These are phyloP conservation scores for Aspergillus diversus DNA, from an alignment of 495 filamentous ascomycete species.

Conservation along the genomic window DNA sequence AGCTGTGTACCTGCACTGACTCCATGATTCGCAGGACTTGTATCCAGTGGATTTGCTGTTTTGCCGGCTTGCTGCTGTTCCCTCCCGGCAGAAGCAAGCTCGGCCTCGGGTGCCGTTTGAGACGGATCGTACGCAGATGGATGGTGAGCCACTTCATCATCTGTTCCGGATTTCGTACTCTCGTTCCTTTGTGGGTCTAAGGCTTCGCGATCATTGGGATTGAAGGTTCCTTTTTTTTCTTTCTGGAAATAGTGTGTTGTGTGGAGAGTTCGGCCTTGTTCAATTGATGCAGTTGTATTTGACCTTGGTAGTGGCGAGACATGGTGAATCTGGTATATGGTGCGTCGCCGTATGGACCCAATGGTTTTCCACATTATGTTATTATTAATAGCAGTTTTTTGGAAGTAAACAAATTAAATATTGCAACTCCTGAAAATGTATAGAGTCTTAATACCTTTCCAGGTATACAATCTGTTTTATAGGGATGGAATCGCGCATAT, in stretches of 20 bases:
- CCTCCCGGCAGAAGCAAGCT: not conserved
- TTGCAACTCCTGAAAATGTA: too few species aligned
- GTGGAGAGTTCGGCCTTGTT: too few species aligned
- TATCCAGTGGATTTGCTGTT: not conserved
- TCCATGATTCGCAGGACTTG: not conserved
- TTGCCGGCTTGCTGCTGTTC: not conserved
- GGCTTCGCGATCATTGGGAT: not conserved
- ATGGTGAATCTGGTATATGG: too few species aligned
- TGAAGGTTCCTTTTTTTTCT: not conserved
- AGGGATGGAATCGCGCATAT: too few species aligned
- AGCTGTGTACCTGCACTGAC: not conserved
- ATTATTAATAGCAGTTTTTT: too few species aligned
- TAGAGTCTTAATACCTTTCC: too few species aligned
- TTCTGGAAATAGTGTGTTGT: not conserved
- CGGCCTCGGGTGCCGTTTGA: not conserved
- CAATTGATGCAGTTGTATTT: too few species aligned
- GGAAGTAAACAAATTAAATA: too few species aligned
- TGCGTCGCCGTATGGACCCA: too few species aligned
- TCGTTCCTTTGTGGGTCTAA: not conserved
- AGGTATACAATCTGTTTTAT: too few species aligned
- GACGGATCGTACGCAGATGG: not conserved
- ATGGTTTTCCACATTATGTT: too few species aligned
- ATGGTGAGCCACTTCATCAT: slow-evolving; percentile 1
- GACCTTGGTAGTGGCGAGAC: too few species aligned
- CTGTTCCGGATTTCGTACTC: not conserved